Evolutionary conservation across 768 basidiomycete genomes (phyloP), one percentile per base, ranked within the genome.

Genomic region (Tubosaeta brunneosetosa): DNA sequence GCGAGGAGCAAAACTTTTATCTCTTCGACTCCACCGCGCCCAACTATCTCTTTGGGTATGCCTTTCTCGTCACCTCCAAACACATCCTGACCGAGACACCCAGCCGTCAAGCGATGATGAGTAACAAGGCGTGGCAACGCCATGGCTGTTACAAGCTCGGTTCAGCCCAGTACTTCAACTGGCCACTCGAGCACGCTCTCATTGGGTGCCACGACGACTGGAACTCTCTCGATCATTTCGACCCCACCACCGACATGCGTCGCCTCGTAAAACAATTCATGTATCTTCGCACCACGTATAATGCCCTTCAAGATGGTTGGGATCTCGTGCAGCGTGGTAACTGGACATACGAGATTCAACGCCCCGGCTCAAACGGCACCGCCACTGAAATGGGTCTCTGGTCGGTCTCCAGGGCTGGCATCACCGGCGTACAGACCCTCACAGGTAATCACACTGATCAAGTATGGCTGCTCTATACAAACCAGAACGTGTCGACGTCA

Each of bases 151-250:
- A 97, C 67, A 77, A 76, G 42, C 82, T 95, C 32, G 94, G 94
- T 11, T 95, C 94, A 8, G 77, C 81, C 55, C 94, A 95, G 64
- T 97, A 94, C 73, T 97, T 88, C 78, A 93, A 95, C 71, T 89
- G 94, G 82, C 88, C 88, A 2, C 76, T 94, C 58, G 86, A 88
- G 50, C 83, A 82, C 60, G 72, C 88, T 3, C 66, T 92, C 31
- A 73, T 92, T 16, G 94, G 92, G 43, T 97, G 94, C 66, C 61
- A 86, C 43, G 91, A 95, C 63, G 84, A 89, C 60, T 94, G 89
- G 91, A 94, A 95, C 67, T 81, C 88, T 3, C 82, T 94, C 31
- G 94, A 97, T 61, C 94, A 97, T 67, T 95, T 95, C 66, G 94
- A 97, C 68, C 91, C 92, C 26, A 94, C 93, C 2, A 73, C 85